Percentiles rank a stretch among this genome's conserved stretches.
Conservation (phyloP, 2,329 filamentous ascomycete species). For the Penicillium frequentans region DNA sequence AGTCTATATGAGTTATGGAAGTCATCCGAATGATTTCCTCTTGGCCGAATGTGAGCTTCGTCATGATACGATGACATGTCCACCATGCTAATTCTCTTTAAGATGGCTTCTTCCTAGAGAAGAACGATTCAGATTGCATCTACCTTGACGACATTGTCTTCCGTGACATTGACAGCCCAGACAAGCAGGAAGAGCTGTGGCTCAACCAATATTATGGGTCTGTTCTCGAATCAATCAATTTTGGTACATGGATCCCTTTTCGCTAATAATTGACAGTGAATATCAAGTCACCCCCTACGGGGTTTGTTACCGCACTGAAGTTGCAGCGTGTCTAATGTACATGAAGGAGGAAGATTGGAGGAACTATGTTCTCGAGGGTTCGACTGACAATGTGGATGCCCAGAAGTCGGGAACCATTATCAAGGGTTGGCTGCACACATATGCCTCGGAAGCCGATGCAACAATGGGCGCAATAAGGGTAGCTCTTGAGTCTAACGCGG, state of each 20-base stretch:
- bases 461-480: constrained; percentile 25
- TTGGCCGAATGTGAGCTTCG: constrained; percentile 42
- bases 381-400: constrained; percentile 30
- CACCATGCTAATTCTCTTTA: background rate
- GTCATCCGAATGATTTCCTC: constrained; percentile 46
- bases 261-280: constrained; percentile 31
- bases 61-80: background rate
- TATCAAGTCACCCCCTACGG: constrained; percentile 41
- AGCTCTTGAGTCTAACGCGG: constrained; percentile 14
- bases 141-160: constrained; percentile 46
- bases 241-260: background rate
- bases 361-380: constrained; percentile 39
- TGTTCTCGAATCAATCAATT: constrained; percentile 1
- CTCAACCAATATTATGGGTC: constrained; percentile 43
- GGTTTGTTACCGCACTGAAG: constrained; percentile 45
- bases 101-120: constrained; percentile 46
- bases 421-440: constrained; percentile 35
- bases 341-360: constrained; percentile 41
- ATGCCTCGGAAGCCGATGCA: constrained; percentile 35
- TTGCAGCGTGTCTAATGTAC: constrained; percentile 42
- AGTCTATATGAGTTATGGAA: constrained; percentile 46
- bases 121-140: constrained; percentile 41
- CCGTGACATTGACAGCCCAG: constrained; percentile 25
- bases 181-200: constrained; percentile 34
- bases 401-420: constrained; percentile 34